Conservation (phyloP, 495 filamentous ascomycete species). For the Oidiodendron maius region DNA sequence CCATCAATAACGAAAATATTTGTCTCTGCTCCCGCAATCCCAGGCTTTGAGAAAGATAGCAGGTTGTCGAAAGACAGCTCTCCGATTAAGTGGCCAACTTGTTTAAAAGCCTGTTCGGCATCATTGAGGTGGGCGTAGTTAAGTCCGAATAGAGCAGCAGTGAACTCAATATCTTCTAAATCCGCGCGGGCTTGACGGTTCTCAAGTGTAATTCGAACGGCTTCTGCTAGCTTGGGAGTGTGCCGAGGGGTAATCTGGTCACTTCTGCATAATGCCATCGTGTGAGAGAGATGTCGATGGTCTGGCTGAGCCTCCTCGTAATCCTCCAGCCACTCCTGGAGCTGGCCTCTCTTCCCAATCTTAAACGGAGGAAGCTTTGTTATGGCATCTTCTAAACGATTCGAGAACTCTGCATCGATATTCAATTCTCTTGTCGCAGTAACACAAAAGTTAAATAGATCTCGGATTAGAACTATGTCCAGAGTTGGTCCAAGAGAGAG, state of each 20-base stretch:
- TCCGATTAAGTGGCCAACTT: constrained; percentile 14
- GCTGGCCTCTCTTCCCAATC: constrained; percentile 34
- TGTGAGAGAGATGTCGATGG: constrained; percentile 40
- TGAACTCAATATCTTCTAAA: constrained; percentile 19
- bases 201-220: constrained; percentile 32
- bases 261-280: constrained; percentile 33
- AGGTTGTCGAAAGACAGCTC: constrained; percentile 17
- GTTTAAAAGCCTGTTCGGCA: constrained; percentile 3
- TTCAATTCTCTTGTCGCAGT: constrained; percentile 3
- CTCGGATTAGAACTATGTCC: constrained; percentile 35
- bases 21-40: constrained; percentile 11
- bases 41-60: constrained; percentile 14
- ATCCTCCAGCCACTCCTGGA: constrained; percentile 40
- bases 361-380: constrained; percentile 31
- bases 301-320: constrained; percentile 37
- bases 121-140: constrained; percentile 15
- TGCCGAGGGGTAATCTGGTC: constrained; percentile 19
- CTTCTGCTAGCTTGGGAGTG: constrained; percentile 23
- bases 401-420: constrained; percentile 14
- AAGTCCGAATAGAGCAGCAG: constrained; percentile 14
- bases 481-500: constrained; percentile 32
- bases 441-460: constrained; percentile 30
- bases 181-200: constrained; percentile 32
- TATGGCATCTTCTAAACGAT: constrained; percentile 15
- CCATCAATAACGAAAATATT: constrained; percentile 27